Percentiles rank a stretch among this genome's conserved stretches.
Conservation (phyloP, 2,329 filamentous ascomycete genomes). For the Alternaria metachromatica region DNA sequence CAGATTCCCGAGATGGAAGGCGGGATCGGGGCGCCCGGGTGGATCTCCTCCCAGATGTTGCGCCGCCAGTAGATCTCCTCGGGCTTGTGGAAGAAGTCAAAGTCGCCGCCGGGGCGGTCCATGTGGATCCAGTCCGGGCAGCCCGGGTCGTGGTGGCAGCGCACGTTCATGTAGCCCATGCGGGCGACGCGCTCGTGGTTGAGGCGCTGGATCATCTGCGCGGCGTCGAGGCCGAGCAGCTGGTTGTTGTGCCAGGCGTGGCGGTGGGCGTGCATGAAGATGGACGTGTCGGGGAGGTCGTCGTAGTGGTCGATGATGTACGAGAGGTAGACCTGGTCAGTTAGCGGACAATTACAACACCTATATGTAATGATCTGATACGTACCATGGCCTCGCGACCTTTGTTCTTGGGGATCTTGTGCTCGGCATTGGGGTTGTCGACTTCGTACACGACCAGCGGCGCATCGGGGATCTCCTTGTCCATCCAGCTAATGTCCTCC, state of each 20-base stretch:
- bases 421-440: conserved; percentile 57
- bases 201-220: conserved; percentile 58
- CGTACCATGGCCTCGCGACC: conserved; percentile 65
- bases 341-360: conserved; percentile 8
- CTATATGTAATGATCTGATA: neutral
- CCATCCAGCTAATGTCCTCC: conserved; percentile 48
- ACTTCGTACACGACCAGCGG: conserved; percentile 59
- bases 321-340: conserved; percentile 58
- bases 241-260: conserved; percentile 67
- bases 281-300: conserved; percentile 62
- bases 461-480: conserved; percentile 41
- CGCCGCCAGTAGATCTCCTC: conserved; percentile 47
- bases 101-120: conserved; percentile 49
- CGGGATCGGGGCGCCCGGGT: conserved; percentile 49
- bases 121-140: conserved; percentile 66
- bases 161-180: conserved; percentile 66
- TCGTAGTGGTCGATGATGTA: conserved; percentile 70
- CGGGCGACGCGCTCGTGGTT: conserved; percentile 59
- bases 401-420: conserved; percentile 64
- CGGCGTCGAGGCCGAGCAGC: conserved; percentile 58
- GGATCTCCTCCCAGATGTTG: conserved; percentile 51
- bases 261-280: conserved; percentile 65
- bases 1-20: conserved; percentile 55
- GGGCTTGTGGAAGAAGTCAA: conserved; percentile 49
- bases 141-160: conserved; percentile 64